Base-by-base conservation (phyloP, 2,329 filamentous ascomycete species). In the Colletotrichum sansevieriae region DNA sequence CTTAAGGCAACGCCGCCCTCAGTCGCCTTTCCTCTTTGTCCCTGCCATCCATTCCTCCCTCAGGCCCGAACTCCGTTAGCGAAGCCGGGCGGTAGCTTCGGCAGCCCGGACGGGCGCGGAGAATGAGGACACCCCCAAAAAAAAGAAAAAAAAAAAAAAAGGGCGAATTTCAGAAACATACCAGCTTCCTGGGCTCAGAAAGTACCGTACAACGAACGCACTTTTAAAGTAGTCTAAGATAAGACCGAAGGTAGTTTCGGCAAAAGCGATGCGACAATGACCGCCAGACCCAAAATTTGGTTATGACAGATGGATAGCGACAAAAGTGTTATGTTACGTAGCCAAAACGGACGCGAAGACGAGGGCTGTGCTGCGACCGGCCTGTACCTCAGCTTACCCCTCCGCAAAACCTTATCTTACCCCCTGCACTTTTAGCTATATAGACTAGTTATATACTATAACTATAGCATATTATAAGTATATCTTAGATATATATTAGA, bases 281-380 rank as follows among this genome's bases (percentile, higher is more conserved):
- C 33, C 37, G 37, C 37, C 37, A 39, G 13, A 54, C 44, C 56
- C n/a, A 64, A 20, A 44, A 52, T 35, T 18, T 11, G n/a, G 39
- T 57, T 20, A 18, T 39, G 59, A 35, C 43, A 43, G 6, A 29
- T 29, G 7, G 6, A 29, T 29, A 29, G 29, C 29, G 29, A 29
- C 25, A 29, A 29, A 7, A 29, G 25, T 29, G 25, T 29, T 8
- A 7, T 7, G 54, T 57, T 46, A 41, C 22, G 9, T 35, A 49
- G 41, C n/a, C 4, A 39, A 68, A 29, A 52, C 44, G n/a, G 65
- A 51, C 47, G 46, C 62, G 47, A 62, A 35, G 66, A 65, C 62
- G 74, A 64, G 72, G 77, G 78, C 78, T 77, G 78, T 79, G 77
- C 76, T 74, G 72, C 71, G 68, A 75, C 75, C 18, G 18, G 18